Evolutionary conservation across 2,329 filamentous ascomycete species (phyloP), one percentile per base, ranked within the genome.

Genomic region (Aspergillus clavatus): DNA sequence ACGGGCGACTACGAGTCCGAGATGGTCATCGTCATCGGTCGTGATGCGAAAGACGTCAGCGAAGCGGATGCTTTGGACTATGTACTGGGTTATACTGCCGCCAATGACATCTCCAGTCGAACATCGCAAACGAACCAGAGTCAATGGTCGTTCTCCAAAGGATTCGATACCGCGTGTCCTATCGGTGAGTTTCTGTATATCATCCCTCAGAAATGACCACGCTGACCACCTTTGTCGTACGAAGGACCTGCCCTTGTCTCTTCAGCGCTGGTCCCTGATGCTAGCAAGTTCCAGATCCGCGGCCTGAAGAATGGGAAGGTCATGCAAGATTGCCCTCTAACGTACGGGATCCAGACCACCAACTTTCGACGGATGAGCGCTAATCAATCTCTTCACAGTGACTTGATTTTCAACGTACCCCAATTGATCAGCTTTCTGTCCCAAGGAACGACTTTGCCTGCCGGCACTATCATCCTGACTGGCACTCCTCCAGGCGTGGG

Each of bases 31-130:
- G 70, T 82, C 10, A 74, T 83, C 35, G 76, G 76, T 24, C 71
- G 63, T 61, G 72, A 69, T 26, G 69, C 69, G 29, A 76, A 75
- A 54, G 79, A 83, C 51, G 77, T 82, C 7, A 66, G 71, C 37
- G 78, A 81, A 52, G 71, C 68, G 0, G 73, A 82, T 22, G 79
- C 80, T 4, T 58, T 80, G 40, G 72, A 76, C 51, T 81, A 83
- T 54, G 72, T 85, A 4, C 74, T 84, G 2, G 81, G 82, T 22
- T 85, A 85, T 59, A 81, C 79, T 0, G 74, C 75, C 18, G 74
- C 75, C 55, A 85, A 84, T 64, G 81, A 85, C 57, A 75, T 85
- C 5, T 82, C 79, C 2, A 78, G 76, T 48, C 75, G 80, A 3
- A 74, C 76, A 40, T 71, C 70, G 42, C 80, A 83, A 66, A 71